Conservation (phyloP, 768 basidiomycete species). For the Gautieria morchelliformis region DNA sequence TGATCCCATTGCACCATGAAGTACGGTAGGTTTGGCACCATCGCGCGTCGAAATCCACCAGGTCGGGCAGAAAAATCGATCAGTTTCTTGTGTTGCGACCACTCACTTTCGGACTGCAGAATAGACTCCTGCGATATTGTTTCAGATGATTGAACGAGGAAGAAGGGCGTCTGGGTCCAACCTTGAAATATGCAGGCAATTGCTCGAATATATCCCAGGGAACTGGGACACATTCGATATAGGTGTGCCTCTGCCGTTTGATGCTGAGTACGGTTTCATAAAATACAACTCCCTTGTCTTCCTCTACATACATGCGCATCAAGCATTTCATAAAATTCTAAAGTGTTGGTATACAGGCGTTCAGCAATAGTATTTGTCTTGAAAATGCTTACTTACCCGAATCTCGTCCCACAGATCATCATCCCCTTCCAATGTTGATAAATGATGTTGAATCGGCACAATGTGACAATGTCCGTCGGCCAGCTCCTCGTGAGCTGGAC, state of each 20-base stretch:
- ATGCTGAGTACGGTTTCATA: conserved; percentile 87
- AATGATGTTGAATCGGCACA: conserved; percentile 89
- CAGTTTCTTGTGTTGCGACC: conserved; percentile 96
- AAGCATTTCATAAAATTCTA: conserved; percentile 85
- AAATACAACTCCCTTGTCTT: conserved; percentile 91
- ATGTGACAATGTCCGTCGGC: conserved; percentile 89
- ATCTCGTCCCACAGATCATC: conserved; percentile 99
- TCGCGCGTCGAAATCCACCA: conserved; percentile 87
- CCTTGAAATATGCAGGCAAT: conserved; percentile 90
- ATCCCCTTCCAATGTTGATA: conserved; percentile 86
- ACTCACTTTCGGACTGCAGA: conserved; percentile 84
- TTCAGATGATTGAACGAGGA: neutral
- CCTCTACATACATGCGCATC: conserved; percentile 88
- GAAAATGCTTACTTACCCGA: conserved; percentile 42
- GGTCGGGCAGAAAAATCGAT: conserved; percentile 88
- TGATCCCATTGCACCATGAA: conserved; percentile 99
- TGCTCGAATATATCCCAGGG: conserved; percentile 83
- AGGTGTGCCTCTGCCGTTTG: conserved; percentile 84
- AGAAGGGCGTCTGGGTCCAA: conserved; percentile 19
- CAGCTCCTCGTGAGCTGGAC: conserved; percentile 82
- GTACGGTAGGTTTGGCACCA: conserved; percentile 96
- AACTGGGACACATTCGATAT: conserved; percentile 88
- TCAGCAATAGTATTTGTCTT: conserved; percentile 25
- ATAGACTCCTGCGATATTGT: conserved; percentile 69
- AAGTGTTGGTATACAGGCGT: conserved; percentile 30